Percentiles rank a stretch among this genome's conserved stretches.
Conservation (phyloP, 768 basidiomycete genomes). For the Mycena vitilis region DNA sequence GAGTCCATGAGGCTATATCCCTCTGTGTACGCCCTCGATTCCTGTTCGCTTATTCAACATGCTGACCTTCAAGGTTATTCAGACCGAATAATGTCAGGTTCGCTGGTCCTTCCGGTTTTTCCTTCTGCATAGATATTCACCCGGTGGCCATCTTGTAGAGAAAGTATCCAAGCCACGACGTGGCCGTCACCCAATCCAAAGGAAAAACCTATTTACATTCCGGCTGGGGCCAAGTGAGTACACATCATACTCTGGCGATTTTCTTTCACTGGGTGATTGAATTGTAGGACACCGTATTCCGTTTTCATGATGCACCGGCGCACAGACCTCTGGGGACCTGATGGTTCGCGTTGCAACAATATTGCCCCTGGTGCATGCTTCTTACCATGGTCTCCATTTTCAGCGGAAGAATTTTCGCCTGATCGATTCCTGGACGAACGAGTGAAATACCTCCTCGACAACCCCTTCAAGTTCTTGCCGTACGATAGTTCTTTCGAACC, state of each 20-base stretch:
- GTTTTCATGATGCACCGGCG: slow-evolving; percentile 51
- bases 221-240: slow-evolving; percentile 37
- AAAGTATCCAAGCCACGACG: slow-evolving; percentile 43
- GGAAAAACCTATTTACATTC: slow-evolving; percentile 49
- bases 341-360: slow-evolving; percentile 40
- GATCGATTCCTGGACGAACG: slow-evolving; percentile 65
- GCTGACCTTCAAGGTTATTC: background rate
- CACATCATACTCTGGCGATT: too few species aligned
- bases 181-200: slow-evolving; percentile 18
- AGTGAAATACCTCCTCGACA: slow-evolving; percentile 56
- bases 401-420: slow-evolving; percentile 63
- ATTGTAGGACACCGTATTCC: slow-evolving; percentile 48
- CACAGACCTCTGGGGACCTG: slow-evolving; percentile 61
- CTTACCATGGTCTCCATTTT: background rate
- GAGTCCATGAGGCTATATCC: slow-evolving; percentile 1
- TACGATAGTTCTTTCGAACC: background rate
- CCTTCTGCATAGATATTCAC: background rate
- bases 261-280: background rate
- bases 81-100: slow-evolving; percentile 54
- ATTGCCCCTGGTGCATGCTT: background rate
- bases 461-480: slow-evolving; percentile 64
- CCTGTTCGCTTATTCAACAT: background rate
- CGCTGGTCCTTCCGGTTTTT: background rate
- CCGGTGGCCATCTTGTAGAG: slow-evolving; percentile 29
- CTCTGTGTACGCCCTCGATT: slow-evolving; percentile 38